Percentiles rank a stretch among this genome's conserved stretches.
These are phyloP conservation scores for Ogataea zsoltii DNA, from an alignment of 805 yeast species.

Conservation along the genomic window DNA sequence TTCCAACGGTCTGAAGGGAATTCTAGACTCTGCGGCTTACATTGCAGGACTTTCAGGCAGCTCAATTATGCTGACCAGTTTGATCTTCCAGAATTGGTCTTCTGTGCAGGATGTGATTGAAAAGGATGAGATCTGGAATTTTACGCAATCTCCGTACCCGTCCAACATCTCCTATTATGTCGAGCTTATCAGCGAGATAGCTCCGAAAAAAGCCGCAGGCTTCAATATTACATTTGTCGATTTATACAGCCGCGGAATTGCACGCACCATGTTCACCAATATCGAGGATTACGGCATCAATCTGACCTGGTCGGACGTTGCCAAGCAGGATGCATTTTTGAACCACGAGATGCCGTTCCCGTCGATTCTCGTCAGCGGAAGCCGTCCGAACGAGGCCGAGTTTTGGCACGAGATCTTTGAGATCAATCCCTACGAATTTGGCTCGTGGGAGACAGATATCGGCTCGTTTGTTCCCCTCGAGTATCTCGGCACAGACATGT, in stretches of 20 bases:
- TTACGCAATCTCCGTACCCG: conserved; percentile 61
- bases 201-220: conserved; percentile 55
- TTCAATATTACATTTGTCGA: conserved; percentile 64
- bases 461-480: conserved; percentile 61
- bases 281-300: conserved; percentile 61
- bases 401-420: conserved; percentile 61
- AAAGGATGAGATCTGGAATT: conserved; percentile 58
- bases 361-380: conserved; percentile 59
- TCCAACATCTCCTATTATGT: conserved; percentile 51
- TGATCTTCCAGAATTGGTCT: conserved; percentile 68
- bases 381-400: conserved; percentile 50
- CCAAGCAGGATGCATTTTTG: conserved; percentile 55
- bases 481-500: conserved; percentile 64
- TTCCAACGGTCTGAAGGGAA: conserved; percentile 43
- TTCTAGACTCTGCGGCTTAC: conserved; percentile 70
- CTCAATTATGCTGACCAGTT: conserved; percentile 69
- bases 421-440: conserved; percentile 68
- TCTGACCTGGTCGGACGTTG: conserved; percentile 53
- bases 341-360: conserved; percentile 71
- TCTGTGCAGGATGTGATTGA: conserved; percentile 56
- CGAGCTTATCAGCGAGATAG: conserved; percentile 49
- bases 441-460: conserved; percentile 79
- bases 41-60: conserved; percentile 80
- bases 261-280: conserved; percentile 64
- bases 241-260: conserved; percentile 68